A percentile compares a stretch with the other conserved stretches of the same genome.
phyloP scores from a whole-genome alignment of 2,329 filamentous ascomycete species.

The Alternaria triticina region DNA sequence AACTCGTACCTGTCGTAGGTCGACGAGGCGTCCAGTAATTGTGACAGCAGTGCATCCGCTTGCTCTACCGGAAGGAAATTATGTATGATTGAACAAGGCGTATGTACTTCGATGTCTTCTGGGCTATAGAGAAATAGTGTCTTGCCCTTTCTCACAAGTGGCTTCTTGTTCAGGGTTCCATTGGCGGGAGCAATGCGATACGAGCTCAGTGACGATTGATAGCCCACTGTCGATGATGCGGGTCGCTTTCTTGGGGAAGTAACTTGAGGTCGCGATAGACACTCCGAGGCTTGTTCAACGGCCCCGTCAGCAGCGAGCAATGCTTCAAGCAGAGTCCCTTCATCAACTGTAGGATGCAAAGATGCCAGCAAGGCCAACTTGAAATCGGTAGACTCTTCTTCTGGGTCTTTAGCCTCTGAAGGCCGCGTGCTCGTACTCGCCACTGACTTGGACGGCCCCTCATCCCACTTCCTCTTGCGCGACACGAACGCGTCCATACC shows the following conservation, averaged over 20 bases:
- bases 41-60: conserved; percentile 75
- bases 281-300: conserved; percentile 68
- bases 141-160: conserved; percentile 75
- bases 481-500: conserved; percentile 50
- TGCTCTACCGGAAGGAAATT: conserved; percentile 79
- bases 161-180: conserved; percentile 35
- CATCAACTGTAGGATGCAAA: conserved; percentile 68
- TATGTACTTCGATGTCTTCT: conserved; percentile 78
- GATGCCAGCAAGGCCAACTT: conserved; percentile 87
- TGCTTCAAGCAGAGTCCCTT: conserved; percentile 76
- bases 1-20: conserved; percentile 76
- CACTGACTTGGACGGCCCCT: conserved; percentile 5
- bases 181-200: conserved; percentile 25
- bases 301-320: conserved; percentile 80
- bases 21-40: conserved; percentile 75
- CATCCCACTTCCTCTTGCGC: conserved; percentile 42
- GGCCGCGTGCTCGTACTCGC: neutral
- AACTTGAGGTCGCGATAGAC: conserved; percentile 53
- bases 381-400: conserved; percentile 82
- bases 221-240: conserved; percentile 37
- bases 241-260: conserved; percentile 44
- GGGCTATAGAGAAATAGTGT: conserved; percentile 86
- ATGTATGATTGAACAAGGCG: conserved; percentile 89
- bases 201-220: conserved; percentile 52
- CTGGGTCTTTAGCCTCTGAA: conserved; percentile 1